Evolutionary conservation across 306 rosid genomes (phyloP).

Genomic region (Corylus americana): DNA sequence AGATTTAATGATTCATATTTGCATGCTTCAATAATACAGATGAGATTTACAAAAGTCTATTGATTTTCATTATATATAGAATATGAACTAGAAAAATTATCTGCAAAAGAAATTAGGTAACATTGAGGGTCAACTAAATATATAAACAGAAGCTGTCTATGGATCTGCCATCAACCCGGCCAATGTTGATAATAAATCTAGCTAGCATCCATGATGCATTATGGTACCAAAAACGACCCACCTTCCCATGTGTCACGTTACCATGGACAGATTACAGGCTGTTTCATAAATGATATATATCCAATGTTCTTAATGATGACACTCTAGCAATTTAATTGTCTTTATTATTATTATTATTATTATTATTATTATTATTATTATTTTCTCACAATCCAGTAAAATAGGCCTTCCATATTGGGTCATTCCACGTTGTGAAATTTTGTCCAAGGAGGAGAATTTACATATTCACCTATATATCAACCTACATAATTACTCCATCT

Average conservation of each 20-base stretch:
- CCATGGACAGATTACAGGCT: neutral
- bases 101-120: neutral
- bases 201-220: neutral
- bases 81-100: too few species aligned
- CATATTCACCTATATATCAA: too few species aligned
- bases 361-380: neutral
- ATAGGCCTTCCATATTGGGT: too few species aligned
- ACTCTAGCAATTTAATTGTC: neutral
- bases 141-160: neutral
- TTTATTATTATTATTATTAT: neutral
- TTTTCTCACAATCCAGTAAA: neutral
- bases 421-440: too few species aligned
- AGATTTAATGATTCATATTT: too few species aligned
- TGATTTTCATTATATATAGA: too few species aligned
- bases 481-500: too few species aligned
- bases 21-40: too few species aligned
- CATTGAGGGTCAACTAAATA: neutral
- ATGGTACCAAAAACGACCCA: neutral
- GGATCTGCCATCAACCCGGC: conserved; percentile 4
- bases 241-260: conserved; percentile 1
- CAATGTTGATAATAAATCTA: neutral
- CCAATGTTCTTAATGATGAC: neutral
- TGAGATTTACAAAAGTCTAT: too few species aligned
- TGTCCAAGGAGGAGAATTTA: too few species aligned
- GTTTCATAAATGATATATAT: neutral